Conservation (phyloP, 2,329 filamentous ascomycete species). For the Zymoseptoria passerinii region DNA sequence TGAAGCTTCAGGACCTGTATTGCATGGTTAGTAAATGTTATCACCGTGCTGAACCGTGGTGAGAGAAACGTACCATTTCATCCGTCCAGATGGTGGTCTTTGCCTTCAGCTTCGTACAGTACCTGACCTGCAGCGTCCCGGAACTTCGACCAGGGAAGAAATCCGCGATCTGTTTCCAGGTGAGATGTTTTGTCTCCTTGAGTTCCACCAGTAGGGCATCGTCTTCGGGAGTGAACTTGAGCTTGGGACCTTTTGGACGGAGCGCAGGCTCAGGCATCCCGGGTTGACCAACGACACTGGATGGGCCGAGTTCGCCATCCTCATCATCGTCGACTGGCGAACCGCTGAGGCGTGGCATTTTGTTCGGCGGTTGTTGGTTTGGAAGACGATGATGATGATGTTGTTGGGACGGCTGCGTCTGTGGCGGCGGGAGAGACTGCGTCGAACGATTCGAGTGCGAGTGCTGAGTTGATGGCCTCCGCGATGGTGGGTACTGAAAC, state of each 20-base stretch:
- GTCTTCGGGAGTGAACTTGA: conserved; percentile 90
- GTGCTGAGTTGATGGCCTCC: conserved; percentile 17
- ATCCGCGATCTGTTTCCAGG: conserved; percentile 95
- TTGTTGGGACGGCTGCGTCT: conserved; percentile 37
- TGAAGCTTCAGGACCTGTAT: conserved; percentile 66
- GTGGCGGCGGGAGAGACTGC: conserved; percentile 35
- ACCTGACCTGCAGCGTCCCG: conserved; percentile 84
- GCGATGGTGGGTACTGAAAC: conserved; percentile 17
- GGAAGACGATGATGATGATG: conserved; percentile 79
- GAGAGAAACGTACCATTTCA: conserved; percentile 59
- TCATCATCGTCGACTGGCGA: conserved; percentile 28
- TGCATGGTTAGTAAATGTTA: no score
- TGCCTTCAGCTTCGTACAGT: conserved; percentile 90
- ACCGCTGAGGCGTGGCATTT: conserved; percentile 52
- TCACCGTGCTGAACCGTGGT: no score
- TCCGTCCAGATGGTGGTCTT: conserved; percentile 92
- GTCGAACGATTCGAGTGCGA: conserved; percentile 15
- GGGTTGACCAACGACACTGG: conserved; percentile 76
- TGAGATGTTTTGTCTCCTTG: conserved; percentile 89
- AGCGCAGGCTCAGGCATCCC: conserved; percentile 82
- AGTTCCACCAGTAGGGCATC: conserved; percentile 80
- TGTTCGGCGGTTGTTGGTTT: conserved; percentile 60
- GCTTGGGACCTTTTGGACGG: conserved; percentile 74
- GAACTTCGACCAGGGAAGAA: conserved; percentile 89
- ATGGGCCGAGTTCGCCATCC: conserved; percentile 47